phyloP scores from a whole-genome alignment of 495 filamentous ascomycete genomes.

The Mytilinidion resinicola region DNA sequence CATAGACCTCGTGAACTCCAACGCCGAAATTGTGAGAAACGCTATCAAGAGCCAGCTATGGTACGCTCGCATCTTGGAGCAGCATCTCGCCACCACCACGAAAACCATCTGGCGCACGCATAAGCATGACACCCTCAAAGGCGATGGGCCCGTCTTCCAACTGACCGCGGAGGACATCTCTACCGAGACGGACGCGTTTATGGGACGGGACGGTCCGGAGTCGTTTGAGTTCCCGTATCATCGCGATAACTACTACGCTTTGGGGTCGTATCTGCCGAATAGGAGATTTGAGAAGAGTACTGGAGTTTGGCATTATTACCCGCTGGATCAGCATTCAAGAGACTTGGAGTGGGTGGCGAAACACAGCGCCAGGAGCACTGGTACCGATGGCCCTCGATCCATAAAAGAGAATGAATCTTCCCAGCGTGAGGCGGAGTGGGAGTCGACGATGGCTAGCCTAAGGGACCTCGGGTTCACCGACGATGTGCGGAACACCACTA shows the following conservation, averaged over 20 bases:
- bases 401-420: too few relatives aligned
- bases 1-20: conserved; percentile 33
- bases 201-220: conserved; percentile 41
- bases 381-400: too few relatives aligned
- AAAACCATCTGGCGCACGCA: conserved; percentile 41
- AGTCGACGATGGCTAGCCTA: too few relatives aligned
- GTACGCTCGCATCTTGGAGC: conserved; percentile 46
- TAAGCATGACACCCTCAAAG: conserved; percentile 39
- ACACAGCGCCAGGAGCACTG: too few relatives aligned
- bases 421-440: too few relatives aligned
- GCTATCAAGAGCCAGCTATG: conserved; percentile 42
- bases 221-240: conserved; percentile 46
- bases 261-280: too few relatives aligned
- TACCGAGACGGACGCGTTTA: conserved; percentile 43
- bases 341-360: too few relatives aligned
- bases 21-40: conserved; percentile 39
- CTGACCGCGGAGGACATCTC: conserved; percentile 43
- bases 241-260: conserved; percentile 47
- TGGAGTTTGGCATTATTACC: too few relatives aligned
- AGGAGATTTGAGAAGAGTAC: too few relatives aligned
- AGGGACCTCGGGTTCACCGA: too few relatives aligned
- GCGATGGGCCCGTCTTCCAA: conserved; percentile 43
- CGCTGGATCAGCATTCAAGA: too few relatives aligned
- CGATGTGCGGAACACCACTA: too few relatives aligned
- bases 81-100: conserved; percentile 45